Evolutionary conservation across 2,329 filamentous ascomycete species (phyloP), one percentile per base, ranked within the genome.

Genomic region (Phialemoniopsis sp.): DNA sequence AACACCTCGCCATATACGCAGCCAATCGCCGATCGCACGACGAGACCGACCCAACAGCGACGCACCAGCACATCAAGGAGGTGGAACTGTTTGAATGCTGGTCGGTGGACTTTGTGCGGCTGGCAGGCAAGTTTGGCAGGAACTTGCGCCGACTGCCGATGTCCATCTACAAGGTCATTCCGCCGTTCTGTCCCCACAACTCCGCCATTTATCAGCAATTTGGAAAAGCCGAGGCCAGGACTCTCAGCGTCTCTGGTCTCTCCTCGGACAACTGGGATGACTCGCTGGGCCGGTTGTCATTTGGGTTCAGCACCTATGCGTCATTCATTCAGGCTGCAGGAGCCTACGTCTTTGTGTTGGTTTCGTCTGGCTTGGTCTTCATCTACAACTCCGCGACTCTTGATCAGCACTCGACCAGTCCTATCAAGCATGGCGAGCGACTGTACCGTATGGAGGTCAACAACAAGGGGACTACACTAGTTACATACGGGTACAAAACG

Each of bases 111-210:
- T 43, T 66, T 7, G 39, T 60, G 9, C 58, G 57, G 37, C 43
- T 67, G 9, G 37, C 60, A 13, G 60, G 59, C 8, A 63, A 62
- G 34, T 67, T 65, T 41, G 56, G 57, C 4, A 33, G 13, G 8
- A 43, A 47, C 31, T 37, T 66, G 13, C 26, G 39, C 1, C 31
- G 36, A 21, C 40, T 51, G 8, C 62, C 64, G 0, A 44, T 54
- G 5, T 41, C 56, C 0, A 66, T 68, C 21, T 60, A 64, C 42
- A 58, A 59, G 32, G 43, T 52, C 3, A 57, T 68, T 8, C 60
- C 63, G 2, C 58, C 62, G 3, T 58, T 70, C 30, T 68, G 64
- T 42, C 64, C 66, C 0, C 29, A 38, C 6, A 46, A 51, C 16
- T 65, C 65, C 6, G 45, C 52, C 3, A 57, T 66, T 4, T 55